These are phyloP conservation scores for Rhodotorula sp. DNA, from an alignment of 1,284 basidiomycete genomes.

Conservation along the genomic window DNA sequence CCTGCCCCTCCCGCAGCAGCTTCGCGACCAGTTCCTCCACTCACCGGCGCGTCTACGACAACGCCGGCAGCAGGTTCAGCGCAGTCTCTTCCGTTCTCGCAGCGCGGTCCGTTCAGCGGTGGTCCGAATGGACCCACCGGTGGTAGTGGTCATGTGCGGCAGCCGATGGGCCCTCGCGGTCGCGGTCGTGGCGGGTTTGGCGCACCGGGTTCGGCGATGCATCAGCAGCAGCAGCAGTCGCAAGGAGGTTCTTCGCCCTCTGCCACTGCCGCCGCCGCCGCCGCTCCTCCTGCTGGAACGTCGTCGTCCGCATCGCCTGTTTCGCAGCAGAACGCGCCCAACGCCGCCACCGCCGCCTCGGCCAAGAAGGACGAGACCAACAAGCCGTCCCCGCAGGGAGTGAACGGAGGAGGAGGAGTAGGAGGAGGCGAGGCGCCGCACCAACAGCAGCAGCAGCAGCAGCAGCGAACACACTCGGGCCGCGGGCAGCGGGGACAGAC, in stretches of 20 bases:
- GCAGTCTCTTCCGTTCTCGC: background rate
- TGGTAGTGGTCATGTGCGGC: background rate
- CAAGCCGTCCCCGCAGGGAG: background rate
- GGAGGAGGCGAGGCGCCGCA: background rate
- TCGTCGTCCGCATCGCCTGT: too few relatives aligned
- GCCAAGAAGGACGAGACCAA: background rate
- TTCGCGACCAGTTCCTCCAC: background rate
- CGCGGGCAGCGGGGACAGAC: background rate
- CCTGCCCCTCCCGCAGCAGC: constrained; percentile 2
- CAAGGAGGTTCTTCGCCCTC: background rate
- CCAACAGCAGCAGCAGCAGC: background rate
- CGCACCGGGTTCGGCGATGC: constrained; percentile 2
- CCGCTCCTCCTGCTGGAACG: background rate
- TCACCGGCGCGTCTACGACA: background rate
- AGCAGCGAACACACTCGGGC: background rate
- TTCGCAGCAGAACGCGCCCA: too few relatives aligned
- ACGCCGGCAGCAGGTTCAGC: background rate
- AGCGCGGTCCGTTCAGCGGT: background rate
- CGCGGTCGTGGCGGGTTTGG: background rate
- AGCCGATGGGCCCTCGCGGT: background rate
- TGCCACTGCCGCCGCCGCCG: too few relatives aligned
- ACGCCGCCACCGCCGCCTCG: background rate
- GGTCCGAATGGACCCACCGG: constrained; percentile 1
- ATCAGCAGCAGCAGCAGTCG: background rate
- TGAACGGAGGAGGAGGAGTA: background rate